Evolutionary conservation across 1,284 basidiomycete genomes (phyloP).

Genomic region (Puccinia hordei): DNA sequence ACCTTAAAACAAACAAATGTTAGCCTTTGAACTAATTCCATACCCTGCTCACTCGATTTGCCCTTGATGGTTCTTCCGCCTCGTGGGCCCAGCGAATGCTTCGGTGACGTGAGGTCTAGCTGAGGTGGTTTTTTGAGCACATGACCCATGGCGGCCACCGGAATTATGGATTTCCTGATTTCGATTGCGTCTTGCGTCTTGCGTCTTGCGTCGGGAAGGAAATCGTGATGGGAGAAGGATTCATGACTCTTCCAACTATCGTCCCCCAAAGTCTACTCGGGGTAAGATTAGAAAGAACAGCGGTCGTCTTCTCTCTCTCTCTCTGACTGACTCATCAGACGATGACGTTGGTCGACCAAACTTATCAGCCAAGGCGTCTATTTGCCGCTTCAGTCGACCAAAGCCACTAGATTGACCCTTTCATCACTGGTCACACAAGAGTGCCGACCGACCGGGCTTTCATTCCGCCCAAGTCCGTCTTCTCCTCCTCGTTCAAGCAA

Average conservation of each 20-base stretch:
- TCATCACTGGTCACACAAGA: not conserved
- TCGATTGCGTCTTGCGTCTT: not conserved
- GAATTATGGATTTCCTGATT: not conserved
- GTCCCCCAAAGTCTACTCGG: not conserved
- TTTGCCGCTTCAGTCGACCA: not conserved
- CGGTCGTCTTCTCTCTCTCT: not conserved
- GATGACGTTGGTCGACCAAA: not conserved
- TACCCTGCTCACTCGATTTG: conserved; percentile 4
- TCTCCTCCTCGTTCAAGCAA: not conserved
- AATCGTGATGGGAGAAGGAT: not conserved
- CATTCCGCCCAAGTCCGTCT: not conserved
- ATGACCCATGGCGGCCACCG: not conserved
- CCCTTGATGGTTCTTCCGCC: not conserved
- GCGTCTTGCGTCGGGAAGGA: not conserved
- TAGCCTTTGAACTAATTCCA: not conserved
- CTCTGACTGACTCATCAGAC: not conserved
- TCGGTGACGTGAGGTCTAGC: not conserved
- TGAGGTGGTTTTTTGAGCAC: not conserved
- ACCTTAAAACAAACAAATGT: not conserved
- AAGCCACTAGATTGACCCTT: not conserved
- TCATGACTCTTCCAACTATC: not conserved
- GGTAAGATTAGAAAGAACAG: not conserved
- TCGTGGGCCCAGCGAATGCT: not conserved
- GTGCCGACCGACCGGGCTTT: not conserved
- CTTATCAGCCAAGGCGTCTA: not conserved